phyloP scores from a whole-genome alignment of 805 yeast species.

The Candida succiphila region DNA sequence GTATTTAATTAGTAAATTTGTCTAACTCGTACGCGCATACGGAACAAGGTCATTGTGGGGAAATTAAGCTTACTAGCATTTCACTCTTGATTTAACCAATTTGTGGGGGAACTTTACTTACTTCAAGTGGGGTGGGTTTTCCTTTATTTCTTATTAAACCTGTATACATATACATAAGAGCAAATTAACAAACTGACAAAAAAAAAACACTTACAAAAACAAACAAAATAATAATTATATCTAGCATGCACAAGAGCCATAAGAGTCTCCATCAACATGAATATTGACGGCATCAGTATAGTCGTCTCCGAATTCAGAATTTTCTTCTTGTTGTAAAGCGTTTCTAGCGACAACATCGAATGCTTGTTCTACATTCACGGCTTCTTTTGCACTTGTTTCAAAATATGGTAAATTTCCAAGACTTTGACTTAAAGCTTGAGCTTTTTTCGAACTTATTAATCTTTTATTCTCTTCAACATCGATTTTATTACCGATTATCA shows the following conservation, averaged over 20 bases:
- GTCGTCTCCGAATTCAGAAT: slow-evolving; percentile 85
- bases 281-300: slow-evolving; percentile 95
- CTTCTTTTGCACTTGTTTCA: slow-evolving; percentile 97
- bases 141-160: too few relatives aligned
- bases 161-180: not conserved
- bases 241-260: slow-evolving; percentile 66
- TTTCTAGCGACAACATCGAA: slow-evolving; percentile 93
- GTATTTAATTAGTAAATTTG: too few relatives aligned
- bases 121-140: too few relatives aligned
- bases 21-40: too few relatives aligned
- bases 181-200: too few relatives aligned
- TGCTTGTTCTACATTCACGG: slow-evolving; percentile 90
- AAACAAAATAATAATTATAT: too few relatives aligned
- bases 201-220: too few relatives aligned
- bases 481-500: slow-evolving; percentile 87
- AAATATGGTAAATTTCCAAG: slow-evolving; percentile 76
- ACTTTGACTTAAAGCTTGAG: slow-evolving; percentile 30
- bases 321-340: slow-evolving; percentile 92
- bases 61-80: too few relatives aligned
- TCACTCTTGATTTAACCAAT: too few relatives aligned
- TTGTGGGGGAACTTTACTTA: too few relatives aligned
- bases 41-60: too few relatives aligned
- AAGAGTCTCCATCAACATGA: slow-evolving; percentile 72
- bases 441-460: slow-evolving; percentile 48
- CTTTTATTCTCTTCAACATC: slow-evolving; percentile 90